Base-by-base conservation (phyloP, 2,329 filamentous ascomycete species). In the Phaeosphaeriaceae sp. region DNA sequence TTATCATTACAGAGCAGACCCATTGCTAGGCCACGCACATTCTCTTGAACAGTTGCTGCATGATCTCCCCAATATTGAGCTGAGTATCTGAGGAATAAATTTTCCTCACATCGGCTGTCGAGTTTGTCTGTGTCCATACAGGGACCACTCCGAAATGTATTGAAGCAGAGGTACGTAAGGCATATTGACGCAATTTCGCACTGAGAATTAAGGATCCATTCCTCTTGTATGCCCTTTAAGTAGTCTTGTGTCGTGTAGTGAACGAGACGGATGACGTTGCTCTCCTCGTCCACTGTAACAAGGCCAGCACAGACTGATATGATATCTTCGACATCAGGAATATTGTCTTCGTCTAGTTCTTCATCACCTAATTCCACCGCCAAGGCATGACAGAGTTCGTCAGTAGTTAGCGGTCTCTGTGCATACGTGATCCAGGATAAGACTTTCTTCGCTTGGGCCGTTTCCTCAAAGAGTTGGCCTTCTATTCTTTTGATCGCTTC, bases 401-500 rank as follows among this genome's bases (percentile, higher is more conserved):
- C 13, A 1, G 43, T 50, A 26, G 56, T 61, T 3, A 61, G 49
- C 26, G 56, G 58, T 30, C 54, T 34, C 32, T 48, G 41, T 6
- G 51, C 58, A 33, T 26, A 52, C 9, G 46, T 43, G 33, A 56
- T 58, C 56, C 51, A 61, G 3, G 53, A 53, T 7, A 61, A 28
- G 7, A 50, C 46, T 12, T 35, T 42, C 28, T 66, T 74, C 0
- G 79, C 79, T 35, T 79, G 62, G 0, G 68, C 48, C 15, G 28
- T 26, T 5, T 68, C 53, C 3, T 68, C 72, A 1, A 42, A 1
- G 1, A 54, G 11, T 38, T 82, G 78, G 0, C 55, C 49, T 9
- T 72, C 38, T 20, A 82, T 78, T 16, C 77, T 66, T 3, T 40
- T 11, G 17, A 56, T 41, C 1, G 54, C 56, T 11, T 49, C 39